Evolutionary conservation across 768 basidiomycete species (phyloP).

Genomic region (Harrya chromipes): DNA sequence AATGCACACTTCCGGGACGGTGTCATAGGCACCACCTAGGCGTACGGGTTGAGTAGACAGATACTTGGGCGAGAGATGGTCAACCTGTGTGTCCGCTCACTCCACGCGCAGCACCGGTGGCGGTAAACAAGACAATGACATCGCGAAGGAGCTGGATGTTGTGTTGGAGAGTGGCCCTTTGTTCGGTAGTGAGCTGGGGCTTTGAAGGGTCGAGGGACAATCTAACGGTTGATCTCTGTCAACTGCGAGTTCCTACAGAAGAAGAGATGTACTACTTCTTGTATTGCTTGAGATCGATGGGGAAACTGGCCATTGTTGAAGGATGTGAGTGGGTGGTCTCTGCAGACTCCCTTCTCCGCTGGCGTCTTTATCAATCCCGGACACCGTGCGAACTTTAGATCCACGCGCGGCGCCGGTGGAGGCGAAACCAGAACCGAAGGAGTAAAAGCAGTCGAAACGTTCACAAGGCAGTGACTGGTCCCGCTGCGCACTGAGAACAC

Average conservation of each 20-base stretch:
- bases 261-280: conserved; percentile 51
- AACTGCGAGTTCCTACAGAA: neutral
- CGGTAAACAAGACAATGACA: conserved; percentile 83
- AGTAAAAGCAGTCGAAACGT: conserved; percentile 4
- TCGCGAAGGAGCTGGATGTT: conserved; percentile 85
- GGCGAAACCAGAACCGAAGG: neutral
- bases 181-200: conserved; percentile 56
- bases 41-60: conserved; percentile 14
- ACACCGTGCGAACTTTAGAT: conserved; percentile 27
- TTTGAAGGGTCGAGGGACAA: conserved; percentile 71
- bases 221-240: conserved; percentile 36
- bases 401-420: neutral
- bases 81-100: conserved; percentile 83
- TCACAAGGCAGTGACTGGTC: conserved; percentile 1
- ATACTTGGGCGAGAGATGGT: neutral
- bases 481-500: conserved; percentile 10
- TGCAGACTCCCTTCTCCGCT: neutral
- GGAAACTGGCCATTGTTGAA: conserved; percentile 53
- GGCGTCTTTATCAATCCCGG: conserved; percentile 19
- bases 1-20: conserved; percentile 83
- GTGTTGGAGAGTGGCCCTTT: conserved; percentile 52
- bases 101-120: conserved; percentile 80
- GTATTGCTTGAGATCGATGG: conserved; percentile 74
- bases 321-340: neutral
- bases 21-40: conserved; percentile 63